These are phyloP conservation scores for Paecilomyces dactylethromorphus DNA, from an alignment of 2,329 filamentous ascomycete genomes.

Conservation along the genomic window DNA sequence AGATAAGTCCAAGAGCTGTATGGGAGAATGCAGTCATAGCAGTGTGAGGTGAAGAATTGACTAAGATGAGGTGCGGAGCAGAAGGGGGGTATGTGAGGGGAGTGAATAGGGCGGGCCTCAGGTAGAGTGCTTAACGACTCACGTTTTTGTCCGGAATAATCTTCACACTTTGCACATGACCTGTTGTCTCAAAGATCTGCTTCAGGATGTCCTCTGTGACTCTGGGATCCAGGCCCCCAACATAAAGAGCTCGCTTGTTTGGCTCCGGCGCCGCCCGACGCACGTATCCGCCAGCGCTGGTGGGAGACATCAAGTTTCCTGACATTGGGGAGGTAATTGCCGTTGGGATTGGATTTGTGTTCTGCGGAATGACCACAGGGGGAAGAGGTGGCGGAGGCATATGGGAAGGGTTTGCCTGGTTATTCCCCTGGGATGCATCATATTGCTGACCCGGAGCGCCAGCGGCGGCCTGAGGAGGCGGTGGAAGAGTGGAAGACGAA, in stretches of 20 bases:
- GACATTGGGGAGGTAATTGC: constrained; percentile 85
- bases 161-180: constrained; percentile 97
- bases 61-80: constrained; percentile 2
- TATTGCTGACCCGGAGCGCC: constrained; percentile 65
- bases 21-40: constrained; percentile 5
- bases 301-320: constrained; percentile 74
- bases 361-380: constrained; percentile 80
- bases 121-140: constrained; percentile 41
- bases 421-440: constrained; percentile 64
- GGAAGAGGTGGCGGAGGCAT: constrained; percentile 88
- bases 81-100: not conserved
- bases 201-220: constrained; percentile 94
- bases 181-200: constrained; percentile 98
- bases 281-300: constrained; percentile 70
- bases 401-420: constrained; percentile 63
- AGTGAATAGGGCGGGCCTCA: not conserved
- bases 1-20: constrained; percentile 4
- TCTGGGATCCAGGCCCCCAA: constrained; percentile 87
- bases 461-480: constrained; percentile 60
- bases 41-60: constrained; percentile 2
- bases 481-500: constrained; percentile 60
- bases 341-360: constrained; percentile 90
- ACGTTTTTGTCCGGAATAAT: constrained; percentile 99
- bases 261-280: constrained; percentile 93
- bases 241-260: constrained; percentile 95